Evolutionary conservation across 192 early-diverging fungal genomes (phyloP).

Genomic region (Coemansia sp.): DNA sequence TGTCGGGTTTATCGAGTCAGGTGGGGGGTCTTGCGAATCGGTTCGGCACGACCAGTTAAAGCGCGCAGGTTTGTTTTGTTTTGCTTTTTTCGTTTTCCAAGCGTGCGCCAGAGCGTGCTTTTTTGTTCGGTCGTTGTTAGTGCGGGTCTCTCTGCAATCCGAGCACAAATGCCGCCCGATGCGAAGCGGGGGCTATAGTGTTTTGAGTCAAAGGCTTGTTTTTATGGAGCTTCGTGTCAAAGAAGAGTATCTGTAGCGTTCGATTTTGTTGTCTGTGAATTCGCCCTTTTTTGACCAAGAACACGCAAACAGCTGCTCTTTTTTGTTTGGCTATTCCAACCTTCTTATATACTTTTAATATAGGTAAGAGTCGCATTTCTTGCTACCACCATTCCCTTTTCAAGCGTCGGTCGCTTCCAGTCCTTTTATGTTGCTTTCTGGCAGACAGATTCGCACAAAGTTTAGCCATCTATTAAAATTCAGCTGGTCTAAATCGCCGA

Average conservation of each 20-base stretch:
- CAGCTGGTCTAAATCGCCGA: too few relatives aligned
- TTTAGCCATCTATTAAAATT: too few relatives aligned
- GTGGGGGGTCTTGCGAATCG: neutral
- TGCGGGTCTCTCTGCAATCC: too few relatives aligned
- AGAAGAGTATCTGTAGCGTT: neutral
- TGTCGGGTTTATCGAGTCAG: neutral
- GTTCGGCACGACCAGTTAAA: neutral
- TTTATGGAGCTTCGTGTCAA: neutral
- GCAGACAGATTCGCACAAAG: too few relatives aligned
- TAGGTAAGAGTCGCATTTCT: neutral
- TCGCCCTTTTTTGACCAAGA: neutral
- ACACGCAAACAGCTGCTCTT: neutral
- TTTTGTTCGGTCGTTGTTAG: neutral
- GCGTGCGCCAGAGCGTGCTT: too few relatives aligned
- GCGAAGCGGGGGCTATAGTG: too few relatives aligned
- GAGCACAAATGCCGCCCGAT: too few relatives aligned
- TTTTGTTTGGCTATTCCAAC: neutral
- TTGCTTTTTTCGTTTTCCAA: neutral
- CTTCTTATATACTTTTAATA: neutral
- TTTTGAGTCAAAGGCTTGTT: too few relatives aligned
- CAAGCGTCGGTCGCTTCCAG: too few relatives aligned
- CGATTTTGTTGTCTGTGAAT: constrained; percentile 1
- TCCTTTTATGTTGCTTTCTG: neutral
- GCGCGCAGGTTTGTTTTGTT: neutral
- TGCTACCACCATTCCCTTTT: neutral